Percentiles rank a stretch among this genome's conserved stretches.
Conservation (phyloP, 768 basidiomycete species). For the Boletus huronensis region DNA sequence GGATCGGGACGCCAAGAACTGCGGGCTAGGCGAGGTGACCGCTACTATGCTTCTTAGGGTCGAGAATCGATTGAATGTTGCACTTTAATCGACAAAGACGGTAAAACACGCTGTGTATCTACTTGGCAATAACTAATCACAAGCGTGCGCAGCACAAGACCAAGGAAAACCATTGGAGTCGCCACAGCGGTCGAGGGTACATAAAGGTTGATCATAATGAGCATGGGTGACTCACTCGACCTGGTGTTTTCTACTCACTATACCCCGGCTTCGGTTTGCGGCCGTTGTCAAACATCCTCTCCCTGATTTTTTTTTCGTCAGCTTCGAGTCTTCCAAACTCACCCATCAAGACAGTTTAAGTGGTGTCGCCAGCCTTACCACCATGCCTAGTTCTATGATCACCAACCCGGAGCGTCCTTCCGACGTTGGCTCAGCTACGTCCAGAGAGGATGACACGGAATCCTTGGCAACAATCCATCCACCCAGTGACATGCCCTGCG, state of each 20-base stretch:
- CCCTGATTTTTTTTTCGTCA: background rate
- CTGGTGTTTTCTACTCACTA: background rate
- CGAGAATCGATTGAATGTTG: background rate
- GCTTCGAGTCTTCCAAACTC: background rate
- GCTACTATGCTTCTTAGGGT: background rate
- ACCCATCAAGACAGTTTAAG: background rate
- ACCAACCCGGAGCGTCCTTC: background rate
- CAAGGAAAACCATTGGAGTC: background rate
- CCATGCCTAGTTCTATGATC: background rate
- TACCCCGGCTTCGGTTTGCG: background rate
- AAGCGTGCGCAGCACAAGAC: slow-evolving; percentile 1
- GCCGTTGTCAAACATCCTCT: background rate
- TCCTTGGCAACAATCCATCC: background rate
- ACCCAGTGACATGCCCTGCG: background rate
- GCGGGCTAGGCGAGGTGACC: background rate
- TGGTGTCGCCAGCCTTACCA: background rate
- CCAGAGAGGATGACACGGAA: background rate
- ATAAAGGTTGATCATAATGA: slow-evolving; percentile 14
- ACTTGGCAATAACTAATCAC: slow-evolving; percentile 8
- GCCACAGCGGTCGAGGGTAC: background rate
- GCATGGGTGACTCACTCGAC: background rate
- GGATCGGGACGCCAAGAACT: slow-evolving; percentile 20
- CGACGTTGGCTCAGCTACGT: background rate
- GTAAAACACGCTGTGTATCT: background rate
- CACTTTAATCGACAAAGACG: slow-evolving; percentile 12